Evolutionary conservation across 2,329 filamentous ascomycete species (phyloP).

Genomic region (Beauveria pseudobassiana): DNA sequence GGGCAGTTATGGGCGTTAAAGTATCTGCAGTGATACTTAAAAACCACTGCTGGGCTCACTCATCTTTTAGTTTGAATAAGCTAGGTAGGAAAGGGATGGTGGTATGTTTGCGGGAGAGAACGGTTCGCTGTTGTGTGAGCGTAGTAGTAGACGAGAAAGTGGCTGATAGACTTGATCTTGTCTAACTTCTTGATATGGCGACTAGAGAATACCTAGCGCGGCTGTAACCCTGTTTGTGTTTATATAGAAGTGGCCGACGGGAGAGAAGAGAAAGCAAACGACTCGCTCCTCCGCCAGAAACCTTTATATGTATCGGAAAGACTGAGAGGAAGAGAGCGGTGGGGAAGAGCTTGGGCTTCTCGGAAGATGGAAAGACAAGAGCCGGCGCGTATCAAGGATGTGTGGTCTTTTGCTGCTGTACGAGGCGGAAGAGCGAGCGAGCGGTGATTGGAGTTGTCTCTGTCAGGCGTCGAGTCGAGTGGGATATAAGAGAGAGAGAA

Average conservation of each 20-base stretch:
- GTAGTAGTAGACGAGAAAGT: not conserved
- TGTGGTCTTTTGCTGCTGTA: no score
- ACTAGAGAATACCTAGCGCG: not conserved
- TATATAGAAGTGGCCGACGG: not conserved
- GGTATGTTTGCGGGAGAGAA: not conserved
- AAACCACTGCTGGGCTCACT: slow-evolving; percentile 35
- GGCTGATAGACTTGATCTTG: not conserved
- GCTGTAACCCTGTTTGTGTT: not conserved
- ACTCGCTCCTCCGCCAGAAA: no score
- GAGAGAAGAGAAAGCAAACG: no score
- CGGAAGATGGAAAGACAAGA: no score
- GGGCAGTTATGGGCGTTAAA: no score
- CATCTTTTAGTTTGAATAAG: slow-evolving; percentile 15
- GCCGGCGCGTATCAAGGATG: no score
- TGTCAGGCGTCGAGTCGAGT: no score
- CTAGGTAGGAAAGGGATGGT: not conserved
- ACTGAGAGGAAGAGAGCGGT: no score
- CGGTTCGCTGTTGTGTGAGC: not conserved
- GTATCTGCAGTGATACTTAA: slow-evolving; percentile 50
- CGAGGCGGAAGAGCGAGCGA: no score
- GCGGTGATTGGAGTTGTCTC: no score
- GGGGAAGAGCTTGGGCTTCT: no score
- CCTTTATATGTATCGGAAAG: no score
- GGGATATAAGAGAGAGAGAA: not conserved
- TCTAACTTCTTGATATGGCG: not conserved